Conservation (phyloP, 1,284 basidiomycete genomes). For the Leccinum angustisporum region DNA sequence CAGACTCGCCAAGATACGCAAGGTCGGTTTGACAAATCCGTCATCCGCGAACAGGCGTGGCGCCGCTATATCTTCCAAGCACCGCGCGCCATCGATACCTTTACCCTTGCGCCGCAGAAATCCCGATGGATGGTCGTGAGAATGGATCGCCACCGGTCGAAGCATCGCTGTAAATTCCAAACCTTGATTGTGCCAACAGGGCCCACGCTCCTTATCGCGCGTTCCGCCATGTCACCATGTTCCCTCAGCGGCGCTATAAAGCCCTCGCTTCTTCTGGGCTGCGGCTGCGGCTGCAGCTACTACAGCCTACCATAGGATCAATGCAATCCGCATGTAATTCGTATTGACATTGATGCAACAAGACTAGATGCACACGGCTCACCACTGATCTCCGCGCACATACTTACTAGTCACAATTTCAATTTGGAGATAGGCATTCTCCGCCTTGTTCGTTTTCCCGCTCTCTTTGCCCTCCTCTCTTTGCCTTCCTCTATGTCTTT, state of each 20-base stretch:
- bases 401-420: slow-evolving; percentile 1
- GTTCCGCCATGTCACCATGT: not conserved
- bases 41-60: slow-evolving; percentile 25
- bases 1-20: slow-evolving; percentile 48
- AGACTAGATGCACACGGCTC: not conserved
- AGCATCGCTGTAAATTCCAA: not conserved
- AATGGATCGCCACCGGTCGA: slow-evolving; percentile 3
- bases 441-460: not conserved
- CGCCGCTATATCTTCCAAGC: slow-evolving; percentile 27
- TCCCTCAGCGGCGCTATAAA: not conserved
- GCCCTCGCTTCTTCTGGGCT: not conserved
- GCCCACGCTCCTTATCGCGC: slow-evolving; percentile 13
- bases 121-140: slow-evolving; percentile 52
- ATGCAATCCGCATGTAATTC: not conserved
- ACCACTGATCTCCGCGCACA: slow-evolving; percentile 13
- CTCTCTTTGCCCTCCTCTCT: not conserved
- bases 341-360: slow-evolving; percentile 7
- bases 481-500: not conserved
- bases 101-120: slow-evolving; percentile 55
- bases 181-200: slow-evolving; percentile 5
- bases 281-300: not conserved
- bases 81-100: slow-evolving; percentile 50
- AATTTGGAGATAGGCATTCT: not conserved
- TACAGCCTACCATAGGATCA: slow-evolving; percentile 10
- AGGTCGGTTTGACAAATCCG: slow-evolving; percentile 51